These are phyloP conservation scores for Cladophialophora chaetospira DNA, from an alignment of 2,329 filamentous ascomycete genomes.

Conservation along the genomic window DNA sequence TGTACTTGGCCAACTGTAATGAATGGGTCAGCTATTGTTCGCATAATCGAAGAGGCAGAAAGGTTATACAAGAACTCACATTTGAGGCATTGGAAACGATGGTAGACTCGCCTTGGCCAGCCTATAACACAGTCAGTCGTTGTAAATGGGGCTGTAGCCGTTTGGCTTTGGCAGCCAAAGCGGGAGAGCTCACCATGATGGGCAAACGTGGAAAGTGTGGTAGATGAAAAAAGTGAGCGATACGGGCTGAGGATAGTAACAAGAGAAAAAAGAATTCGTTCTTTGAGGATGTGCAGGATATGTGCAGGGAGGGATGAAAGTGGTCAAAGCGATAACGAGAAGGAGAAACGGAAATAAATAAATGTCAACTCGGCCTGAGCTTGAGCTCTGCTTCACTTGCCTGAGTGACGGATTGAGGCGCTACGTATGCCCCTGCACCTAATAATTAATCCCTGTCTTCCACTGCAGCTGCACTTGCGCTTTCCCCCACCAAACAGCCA, in stretches of 20 bases:
- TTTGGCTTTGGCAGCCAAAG: neutral
- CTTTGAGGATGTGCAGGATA: conserved; percentile 1
- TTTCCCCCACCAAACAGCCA: conserved; percentile 8
- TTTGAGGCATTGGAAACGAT: conserved; percentile 48
- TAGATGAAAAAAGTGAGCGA: neutral
- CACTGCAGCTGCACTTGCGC: neutral
- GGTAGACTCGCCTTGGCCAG: conserved; percentile 44
- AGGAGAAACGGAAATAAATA: conserved; percentile 15
- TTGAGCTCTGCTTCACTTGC: neutral
- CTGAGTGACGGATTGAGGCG: neutral
- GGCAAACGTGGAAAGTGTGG: conserved; percentile 2
- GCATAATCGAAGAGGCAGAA: conserved; percentile 31
- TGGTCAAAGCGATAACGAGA: conserved; percentile 13
- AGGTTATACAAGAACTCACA: conserved; percentile 37
- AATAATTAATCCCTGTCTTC: neutral
- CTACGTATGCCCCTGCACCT: neutral
- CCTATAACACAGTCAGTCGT: conserved; percentile 11
- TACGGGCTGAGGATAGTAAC: neutral
- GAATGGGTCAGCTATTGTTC: conserved; percentile 20
- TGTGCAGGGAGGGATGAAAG: conserved; percentile 7
- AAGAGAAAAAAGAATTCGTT: neutral
- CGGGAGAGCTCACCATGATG: conserved; percentile 27
- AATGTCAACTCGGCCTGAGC: conserved; percentile 7
- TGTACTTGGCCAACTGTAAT: conserved; percentile 83
- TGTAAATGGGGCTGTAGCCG: neutral